Percentiles rank a stretch among this genome's conserved stretches.
Evolutionary conservation across 768 basidiomycete species (phyloP).

Genomic region (Termitomyces heimii): DNA sequence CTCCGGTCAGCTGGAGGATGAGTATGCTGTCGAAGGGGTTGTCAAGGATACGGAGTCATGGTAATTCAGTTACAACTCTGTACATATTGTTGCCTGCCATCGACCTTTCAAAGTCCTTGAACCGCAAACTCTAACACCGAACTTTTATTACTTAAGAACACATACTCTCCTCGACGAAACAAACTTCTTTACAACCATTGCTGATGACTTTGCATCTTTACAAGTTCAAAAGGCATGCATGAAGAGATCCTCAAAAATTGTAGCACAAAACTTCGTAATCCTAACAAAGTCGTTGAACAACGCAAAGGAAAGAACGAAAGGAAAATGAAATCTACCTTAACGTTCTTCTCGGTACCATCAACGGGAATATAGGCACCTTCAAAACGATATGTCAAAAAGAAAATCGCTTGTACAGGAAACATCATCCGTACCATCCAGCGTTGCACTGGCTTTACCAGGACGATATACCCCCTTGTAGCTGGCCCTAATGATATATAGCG

Average conservation of each 20-base stretch:
- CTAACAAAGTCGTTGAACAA: slow-evolving; percentile 8
- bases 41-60: slow-evolving; percentile 41
- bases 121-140: neutral
- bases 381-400: neutral
- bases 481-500: slow-evolving; percentile 57
- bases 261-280: slow-evolving; percentile 35
- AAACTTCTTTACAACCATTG: neutral
- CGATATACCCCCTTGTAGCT: slow-evolving; percentile 42
- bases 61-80: slow-evolving; percentile 17
- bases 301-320: neutral
- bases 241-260: slow-evolving; percentile 4
- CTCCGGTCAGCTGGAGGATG: slow-evolving; percentile 38
- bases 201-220: neutral
- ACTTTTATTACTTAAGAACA: neutral
- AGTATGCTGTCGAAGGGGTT: slow-evolving; percentile 29
- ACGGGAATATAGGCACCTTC: slow-evolving; percentile 53
- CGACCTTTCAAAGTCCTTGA: neutral
- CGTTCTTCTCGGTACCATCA: slow-evolving; percentile 41
- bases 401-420: neutral
- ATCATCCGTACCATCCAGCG: slow-evolving; percentile 36
- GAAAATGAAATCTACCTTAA: slow-evolving; percentile 31
- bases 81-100: slow-evolving; percentile 1
- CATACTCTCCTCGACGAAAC: neutral
- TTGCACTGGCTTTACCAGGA: slow-evolving; percentile 61
- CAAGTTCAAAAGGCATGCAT: neutral